Percentiles rank a stretch among this genome's conserved stretches.
Conservation (phyloP, 2,329 filamentous ascomycete genomes). For the Arachnomyces sp. region DNA sequence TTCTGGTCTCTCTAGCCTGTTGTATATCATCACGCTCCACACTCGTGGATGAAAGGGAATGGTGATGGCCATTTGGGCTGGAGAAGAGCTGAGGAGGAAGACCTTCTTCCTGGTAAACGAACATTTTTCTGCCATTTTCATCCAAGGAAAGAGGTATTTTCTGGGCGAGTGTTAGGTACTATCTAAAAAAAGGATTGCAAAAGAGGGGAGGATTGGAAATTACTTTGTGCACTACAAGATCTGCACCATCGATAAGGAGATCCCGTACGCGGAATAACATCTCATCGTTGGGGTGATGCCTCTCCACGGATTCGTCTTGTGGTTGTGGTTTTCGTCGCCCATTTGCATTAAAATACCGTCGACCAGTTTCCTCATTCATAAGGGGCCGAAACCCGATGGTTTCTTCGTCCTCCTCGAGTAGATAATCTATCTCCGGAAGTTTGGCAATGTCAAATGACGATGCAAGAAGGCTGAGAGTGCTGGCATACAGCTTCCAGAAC, state of each 20-base stretch:
- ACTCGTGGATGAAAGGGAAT: constrained; percentile 31
- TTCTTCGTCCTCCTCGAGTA: constrained; percentile 61
- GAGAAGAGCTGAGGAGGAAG: constrained; percentile 44
- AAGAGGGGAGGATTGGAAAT: constrained; percentile 8
- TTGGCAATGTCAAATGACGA: constrained; percentile 52
- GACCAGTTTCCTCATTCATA: constrained; percentile 40
- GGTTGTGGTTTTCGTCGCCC: constrained; percentile 45
- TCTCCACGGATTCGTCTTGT: constrained; percentile 43
- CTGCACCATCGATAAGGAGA: constrained; percentile 54
- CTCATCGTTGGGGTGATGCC: constrained; percentile 53
- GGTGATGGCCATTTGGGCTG: constrained; percentile 36
- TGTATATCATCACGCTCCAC: constrained; percentile 36
- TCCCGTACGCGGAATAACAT: constrained; percentile 61
- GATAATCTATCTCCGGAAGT: constrained; percentile 51
- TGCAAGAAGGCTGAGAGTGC: constrained; percentile 52
- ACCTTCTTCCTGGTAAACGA: constrained; percentile 48
- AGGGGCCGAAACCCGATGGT: constrained; percentile 60
- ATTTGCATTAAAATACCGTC: constrained; percentile 45
- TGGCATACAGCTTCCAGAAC: constrained; percentile 61
- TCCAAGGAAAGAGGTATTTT: no score
- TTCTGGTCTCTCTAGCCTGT: constrained; percentile 22
- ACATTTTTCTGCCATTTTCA: constrained; percentile 37
- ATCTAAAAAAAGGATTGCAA: constrained; percentile 26
- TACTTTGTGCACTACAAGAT: constrained; percentile 46
- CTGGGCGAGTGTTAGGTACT: constrained; percentile 43